phyloP scores from a whole-genome alignment of 257 asterid species.

The Solanum lignicaule region DNA sequence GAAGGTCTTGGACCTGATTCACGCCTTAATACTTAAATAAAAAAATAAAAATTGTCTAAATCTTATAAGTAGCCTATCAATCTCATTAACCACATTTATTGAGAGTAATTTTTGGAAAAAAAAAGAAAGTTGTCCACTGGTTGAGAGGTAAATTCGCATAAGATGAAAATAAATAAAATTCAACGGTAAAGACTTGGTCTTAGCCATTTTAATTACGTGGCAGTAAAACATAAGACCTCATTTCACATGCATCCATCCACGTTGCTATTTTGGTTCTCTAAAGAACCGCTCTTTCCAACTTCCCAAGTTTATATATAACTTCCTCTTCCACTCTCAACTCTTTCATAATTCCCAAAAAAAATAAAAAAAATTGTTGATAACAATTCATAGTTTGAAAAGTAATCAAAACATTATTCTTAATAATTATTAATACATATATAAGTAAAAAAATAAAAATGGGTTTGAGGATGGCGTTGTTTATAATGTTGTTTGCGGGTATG shows the following conservation, averaged over 20 bases:
- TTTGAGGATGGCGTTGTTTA: slow-evolving; percentile 1
- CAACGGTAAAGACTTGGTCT: neutral
- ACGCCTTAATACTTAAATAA: too few species aligned
- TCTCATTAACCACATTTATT: too few species aligned
- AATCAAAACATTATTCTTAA: neutral
- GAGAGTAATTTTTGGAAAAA: too few species aligned
- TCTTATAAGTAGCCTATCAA: too few species aligned
- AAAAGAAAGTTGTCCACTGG: neutral
- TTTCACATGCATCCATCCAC: neutral
- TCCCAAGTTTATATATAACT: neutral
- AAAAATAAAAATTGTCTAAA: too few species aligned
- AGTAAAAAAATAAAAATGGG: neutral
- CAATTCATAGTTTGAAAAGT: neutral
- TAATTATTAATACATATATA: too few species aligned
- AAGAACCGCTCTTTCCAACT: neutral
- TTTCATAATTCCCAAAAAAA: neutral
- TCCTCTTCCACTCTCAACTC: neutral
- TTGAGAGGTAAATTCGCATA: neutral
- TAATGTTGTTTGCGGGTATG: slow-evolving; percentile 1
- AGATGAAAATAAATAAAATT: neutral
- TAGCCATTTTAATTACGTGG: neutral
- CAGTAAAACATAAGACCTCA: neutral
- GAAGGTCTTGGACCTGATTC: too few species aligned
- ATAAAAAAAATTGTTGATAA: neutral
- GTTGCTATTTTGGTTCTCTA: neutral